phyloP scores from a whole-genome alignment of 2,329 filamentous ascomycete species.

The Aspergillus glaucus region DNA sequence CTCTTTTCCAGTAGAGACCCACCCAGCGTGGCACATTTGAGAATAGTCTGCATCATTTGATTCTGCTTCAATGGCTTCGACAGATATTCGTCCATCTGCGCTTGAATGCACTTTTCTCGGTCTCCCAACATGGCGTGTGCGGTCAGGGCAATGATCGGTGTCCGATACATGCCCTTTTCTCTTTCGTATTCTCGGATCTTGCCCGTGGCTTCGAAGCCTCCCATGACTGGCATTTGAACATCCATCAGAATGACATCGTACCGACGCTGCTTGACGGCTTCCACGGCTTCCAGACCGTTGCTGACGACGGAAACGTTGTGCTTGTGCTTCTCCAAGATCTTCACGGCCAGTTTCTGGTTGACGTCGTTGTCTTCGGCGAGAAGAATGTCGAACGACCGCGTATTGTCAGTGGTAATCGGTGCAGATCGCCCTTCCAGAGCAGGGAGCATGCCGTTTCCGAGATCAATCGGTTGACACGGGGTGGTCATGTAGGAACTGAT shows the following conservation, averaged over 20 bases:
- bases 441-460: slow-evolving; percentile 93
- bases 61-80: slow-evolving; percentile 96
- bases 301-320: slow-evolving; percentile 66
- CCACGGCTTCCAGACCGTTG: slow-evolving; percentile 88
- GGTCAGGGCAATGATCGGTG: slow-evolving; percentile 92
- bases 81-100: slow-evolving; percentile 98
- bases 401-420: slow-evolving; percentile 85
- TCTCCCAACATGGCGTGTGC: slow-evolving; percentile 99
- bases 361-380: slow-evolving; percentile 96
- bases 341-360: slow-evolving; percentile 91
- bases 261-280: slow-evolving; percentile 83
- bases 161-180: slow-evolving; percentile 69
- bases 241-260: slow-evolving; percentile 99
- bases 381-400: slow-evolving; percentile 89
- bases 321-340: slow-evolving; percentile 96
- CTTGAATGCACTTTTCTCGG: slow-evolving; percentile 94
- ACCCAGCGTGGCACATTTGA: slow-evolving; percentile 91
- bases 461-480: slow-evolving; percentile 85
- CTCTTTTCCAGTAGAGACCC: slow-evolving; percentile 38
- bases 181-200: slow-evolving; percentile 96
- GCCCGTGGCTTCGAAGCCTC: slow-evolving; percentile 92
- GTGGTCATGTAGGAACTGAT: slow-evolving; percentile 99
- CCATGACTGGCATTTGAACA: slow-evolving; percentile 99
- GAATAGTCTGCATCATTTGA: slow-evolving; percentile 93
- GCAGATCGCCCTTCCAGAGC: slow-evolving; percentile 89